A percentile compares a stretch with the other conserved stretches of the same genome.
Conservation (phyloP, 1,284 basidiomycete genomes). For the Cryptococcus sp. region DNA sequence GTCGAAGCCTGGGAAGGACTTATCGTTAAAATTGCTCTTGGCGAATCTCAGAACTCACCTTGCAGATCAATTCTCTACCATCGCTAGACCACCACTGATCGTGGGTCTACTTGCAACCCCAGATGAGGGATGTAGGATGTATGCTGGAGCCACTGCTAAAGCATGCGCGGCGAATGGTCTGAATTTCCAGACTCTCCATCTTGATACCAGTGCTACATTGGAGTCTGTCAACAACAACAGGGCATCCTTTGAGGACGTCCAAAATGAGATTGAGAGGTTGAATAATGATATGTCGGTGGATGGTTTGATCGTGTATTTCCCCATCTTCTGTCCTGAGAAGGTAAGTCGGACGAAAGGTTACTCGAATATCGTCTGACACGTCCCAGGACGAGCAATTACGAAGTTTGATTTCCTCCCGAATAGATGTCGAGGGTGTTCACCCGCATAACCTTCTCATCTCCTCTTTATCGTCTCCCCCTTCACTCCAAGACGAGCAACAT, state of each 20-base stretch:
- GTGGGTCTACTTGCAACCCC: constrained; percentile 26
- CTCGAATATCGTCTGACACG: background rate
- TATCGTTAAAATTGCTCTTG: background rate
- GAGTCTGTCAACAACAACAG: background rate
- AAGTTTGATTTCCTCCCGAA: constrained; percentile 17
- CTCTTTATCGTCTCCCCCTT: constrained; percentile 2
- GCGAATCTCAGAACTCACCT: background rate
- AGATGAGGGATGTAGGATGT: constrained; percentile 24
- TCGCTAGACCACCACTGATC: constrained; percentile 1
- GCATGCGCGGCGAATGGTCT: constrained; percentile 14
- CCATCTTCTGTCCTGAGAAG: constrained; percentile 13
- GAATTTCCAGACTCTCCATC: constrained; percentile 1
- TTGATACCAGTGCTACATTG: constrained; percentile 1
- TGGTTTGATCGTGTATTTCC: constrained; percentile 28
- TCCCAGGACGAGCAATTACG: constrained; percentile 21
- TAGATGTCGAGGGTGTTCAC: constrained; percentile 31
- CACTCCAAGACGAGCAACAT: constrained; percentile 8
- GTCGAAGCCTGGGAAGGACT: background rate
- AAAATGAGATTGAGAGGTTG: constrained; percentile 7
- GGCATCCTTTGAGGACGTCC: constrained; percentile 3
- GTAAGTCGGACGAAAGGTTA: constrained; percentile 5
- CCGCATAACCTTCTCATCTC: constrained; percentile 8
- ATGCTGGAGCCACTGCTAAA: constrained; percentile 20
- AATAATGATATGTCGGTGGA: constrained; percentile 20
- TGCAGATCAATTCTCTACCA: background rate